Percentiles rank a stretch among this genome's conserved stretches.
These are phyloP conservation scores for Lipomyces yamanashiensis DNA, from an alignment of 805 yeast species.

Conservation along the genomic window DNA sequence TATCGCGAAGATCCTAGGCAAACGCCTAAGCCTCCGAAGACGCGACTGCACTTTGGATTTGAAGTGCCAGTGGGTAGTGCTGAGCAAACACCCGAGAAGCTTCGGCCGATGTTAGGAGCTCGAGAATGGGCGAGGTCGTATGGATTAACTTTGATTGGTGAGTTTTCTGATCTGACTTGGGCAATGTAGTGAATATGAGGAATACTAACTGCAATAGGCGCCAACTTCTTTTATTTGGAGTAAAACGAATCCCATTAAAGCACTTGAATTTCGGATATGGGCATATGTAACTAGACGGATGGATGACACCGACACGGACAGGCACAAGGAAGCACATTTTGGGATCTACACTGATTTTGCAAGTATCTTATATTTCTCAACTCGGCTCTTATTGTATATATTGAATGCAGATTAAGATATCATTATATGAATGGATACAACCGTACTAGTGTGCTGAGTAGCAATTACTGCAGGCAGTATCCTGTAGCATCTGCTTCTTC, in stretches of 20 bases:
- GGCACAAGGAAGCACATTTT: too few relatives aligned
- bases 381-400: too few relatives aligned
- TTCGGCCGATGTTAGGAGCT: constrained; percentile 9
- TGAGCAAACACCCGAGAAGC: neutral
- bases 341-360: too few relatives aligned
- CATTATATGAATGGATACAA: too few relatives aligned
- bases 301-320: too few relatives aligned
- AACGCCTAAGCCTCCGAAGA: constrained; percentile 15
- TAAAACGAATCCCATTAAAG: neutral
- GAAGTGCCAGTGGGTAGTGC: neutral
- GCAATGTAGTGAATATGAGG: neutral
- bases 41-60: constrained; percentile 19
- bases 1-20: constrained; percentile 21
- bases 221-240: constrained; percentile 23
- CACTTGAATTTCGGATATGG: too few relatives aligned
- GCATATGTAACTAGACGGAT: too few relatives aligned
- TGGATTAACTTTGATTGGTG: constrained; percentile 21
- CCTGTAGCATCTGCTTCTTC: too few relatives aligned
- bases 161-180: neutral
- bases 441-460: too few relatives aligned
- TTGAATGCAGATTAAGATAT: too few relatives aligned
- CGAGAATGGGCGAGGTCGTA: constrained; percentile 28
- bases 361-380: too few relatives aligned
- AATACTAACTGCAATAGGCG: constrained; percentile 17
- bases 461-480: too few relatives aligned